Evolutionary conservation across 768 basidiomycete species (phyloP).

Genomic region (Gloeostereum incarnatum): DNA sequence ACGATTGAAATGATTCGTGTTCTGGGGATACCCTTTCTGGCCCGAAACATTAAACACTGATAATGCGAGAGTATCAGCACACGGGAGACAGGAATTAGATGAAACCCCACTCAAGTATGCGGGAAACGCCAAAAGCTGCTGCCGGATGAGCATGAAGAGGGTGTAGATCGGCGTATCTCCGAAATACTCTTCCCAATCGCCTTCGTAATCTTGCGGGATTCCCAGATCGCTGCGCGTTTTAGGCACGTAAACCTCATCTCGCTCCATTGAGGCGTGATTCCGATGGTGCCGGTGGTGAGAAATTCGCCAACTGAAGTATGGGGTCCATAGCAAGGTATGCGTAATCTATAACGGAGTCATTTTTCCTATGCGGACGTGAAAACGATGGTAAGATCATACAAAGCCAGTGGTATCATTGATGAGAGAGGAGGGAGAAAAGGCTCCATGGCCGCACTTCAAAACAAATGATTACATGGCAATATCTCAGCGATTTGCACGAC

Average conservation of each 20-base stretch:
- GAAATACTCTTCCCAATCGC: constrained; percentile 27
- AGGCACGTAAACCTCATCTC: constrained; percentile 25
- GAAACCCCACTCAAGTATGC: constrained; percentile 33
- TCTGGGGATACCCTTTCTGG: constrained; percentile 46
- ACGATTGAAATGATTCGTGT: constrained; percentile 65
- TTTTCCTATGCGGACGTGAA: background rate
- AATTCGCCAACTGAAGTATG: constrained; percentile 16
- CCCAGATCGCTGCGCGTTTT: constrained; percentile 27
- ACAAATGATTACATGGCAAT: constrained; percentile 1
- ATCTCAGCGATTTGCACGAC: background rate
- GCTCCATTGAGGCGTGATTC: constrained; percentile 16
- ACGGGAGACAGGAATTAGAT: background rate
- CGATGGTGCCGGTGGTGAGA: constrained; percentile 18
- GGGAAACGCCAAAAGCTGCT: constrained; percentile 32
- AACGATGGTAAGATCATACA: constrained; percentile 17
- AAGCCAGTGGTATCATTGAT: constrained; percentile 44
- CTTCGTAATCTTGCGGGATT: constrained; percentile 15
- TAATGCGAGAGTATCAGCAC: constrained; percentile 9
- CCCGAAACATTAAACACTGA: constrained; percentile 55
- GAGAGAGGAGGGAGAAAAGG: constrained; percentile 38
- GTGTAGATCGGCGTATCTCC: constrained; percentile 35
- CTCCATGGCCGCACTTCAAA: constrained; percentile 44
- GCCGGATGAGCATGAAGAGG: constrained; percentile 25
- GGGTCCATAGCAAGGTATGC: constrained; percentile 12
- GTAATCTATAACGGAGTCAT: constrained; percentile 9